Percentiles rank a stretch among this genome's conserved stretches.
Evolutionary conservation across 129 eudicot species (phyloP).

Genomic region (sunflower (Helianthus annuus)): HanXRQr2.0-SUNRISE NC_035441.2:181198727-181199226

Average conservation of each 20-base stretch:
- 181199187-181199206: conserved; percentile 51
- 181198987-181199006: conserved; percentile 43
- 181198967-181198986: conserved; percentile 56
- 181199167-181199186: conserved; percentile 71
- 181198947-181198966: conserved; percentile 20
- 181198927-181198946: neutral
- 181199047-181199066: conserved; percentile 97
- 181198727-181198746: conserved; percentile 68
- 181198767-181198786: conserved; percentile 78
- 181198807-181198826: conserved; percentile 81
- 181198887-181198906: neutral
- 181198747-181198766: conserved; percentile 49
- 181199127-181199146: neutral
- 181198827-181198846: conserved; percentile 76
- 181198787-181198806: conserved; percentile 81
- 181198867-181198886: conserved; percentile 42
- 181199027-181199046: conserved; percentile 87
- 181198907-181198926: neutral
- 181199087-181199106: neutral
- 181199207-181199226: conserved; percentile 72
- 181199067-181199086: neutral
- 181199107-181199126: neutral
- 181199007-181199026: conserved; percentile 77
- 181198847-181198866: conserved; percentile 66
- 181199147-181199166: conserved; percentile 80